Base-by-base conservation (phyloP, 129 eudicot genomes). In the Scalesia atractyloides region DNA sequence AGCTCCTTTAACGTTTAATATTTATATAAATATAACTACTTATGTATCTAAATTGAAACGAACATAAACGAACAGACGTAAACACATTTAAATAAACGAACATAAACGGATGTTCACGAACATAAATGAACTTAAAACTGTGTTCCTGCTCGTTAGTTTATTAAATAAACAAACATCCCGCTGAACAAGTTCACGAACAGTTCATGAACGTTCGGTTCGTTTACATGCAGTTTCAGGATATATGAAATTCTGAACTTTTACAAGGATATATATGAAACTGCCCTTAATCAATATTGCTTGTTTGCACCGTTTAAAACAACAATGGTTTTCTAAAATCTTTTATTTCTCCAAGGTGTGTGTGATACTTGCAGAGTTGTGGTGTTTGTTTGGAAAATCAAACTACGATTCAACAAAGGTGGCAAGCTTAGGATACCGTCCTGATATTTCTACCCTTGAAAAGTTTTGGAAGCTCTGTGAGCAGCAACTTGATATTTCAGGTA, bases 401-500 rank as follows among this genome's bases (percentile, higher is more conserved):
- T 95, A 74, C 74, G 72, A 82, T 44, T 83, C 89, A n/a, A 88
- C 99, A 70, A 83, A 82, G 73, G 65, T 88, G 84, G 96, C 88
- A 75, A 56, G 75, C 34, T 73, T 95, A 76, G 99, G 95, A 47
- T 91, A 82, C 78, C 51, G 68, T 79, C 97, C 99, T 51, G 85
- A 84, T 41, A 69, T 79, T 58, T 69, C 91, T 68, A 70, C 73
- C 70, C 65, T 95, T 68, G 69, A 78, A 70, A 86, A 74, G 7
- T 95, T 86, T 65, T 95, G 97, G 97, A 78, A 70, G 69, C 83
- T 95, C 66, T 88, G 95, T 81, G 96, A 88, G 64, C 85, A 83
- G 50, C 91, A 86, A 44, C 94, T 95, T 47, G 69, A 80, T 64
- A 69, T 86, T 76, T 86, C 97, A 80, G 92, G 99, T 95, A 68